A percentile compares a stretch with the other conserved stretches of the same genome.
These are phyloP conservation scores for Hyphodiscus hymeniophilus DNA, from an alignment of 495 filamentous ascomycete genomes.

Conservation along the genomic window DNA sequence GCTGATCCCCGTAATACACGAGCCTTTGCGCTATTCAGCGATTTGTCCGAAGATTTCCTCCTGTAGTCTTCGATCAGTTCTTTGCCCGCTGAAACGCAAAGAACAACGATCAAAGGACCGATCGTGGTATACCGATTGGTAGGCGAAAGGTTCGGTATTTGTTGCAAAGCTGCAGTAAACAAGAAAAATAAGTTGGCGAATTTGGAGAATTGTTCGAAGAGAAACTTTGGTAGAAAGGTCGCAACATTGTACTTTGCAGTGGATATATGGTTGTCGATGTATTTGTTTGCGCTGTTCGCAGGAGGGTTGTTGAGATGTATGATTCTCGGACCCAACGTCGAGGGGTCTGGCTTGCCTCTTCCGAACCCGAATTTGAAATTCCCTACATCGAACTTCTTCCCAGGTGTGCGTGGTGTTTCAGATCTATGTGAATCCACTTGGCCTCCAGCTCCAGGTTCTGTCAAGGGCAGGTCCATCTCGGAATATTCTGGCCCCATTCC, in stretches of 20 bases:
- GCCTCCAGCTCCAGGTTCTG: slow-evolving; percentile 51
- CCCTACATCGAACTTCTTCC: slow-evolving; percentile 55
- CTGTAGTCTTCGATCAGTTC: slow-evolving; percentile 93
- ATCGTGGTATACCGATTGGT: slow-evolving; percentile 96
- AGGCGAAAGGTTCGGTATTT: slow-evolving; percentile 90
- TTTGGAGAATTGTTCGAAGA: slow-evolving; percentile 98
- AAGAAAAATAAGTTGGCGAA: slow-evolving; percentile 99
- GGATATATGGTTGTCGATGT: slow-evolving; percentile 91
- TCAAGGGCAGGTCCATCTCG: slow-evolving; percentile 96
- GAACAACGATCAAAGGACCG: slow-evolving; percentile 79
- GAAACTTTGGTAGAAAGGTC: slow-evolving; percentile 95
- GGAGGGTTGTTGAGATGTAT: slow-evolving; percentile 98
- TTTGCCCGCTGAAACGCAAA: slow-evolving; percentile 89
- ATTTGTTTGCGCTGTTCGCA: slow-evolving; percentile 81
- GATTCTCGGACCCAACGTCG: slow-evolving; percentile 81
- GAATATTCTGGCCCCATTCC: slow-evolving; percentile 91
- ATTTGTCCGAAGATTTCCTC: slow-evolving; percentile 76
- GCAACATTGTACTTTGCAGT: slow-evolving; percentile 96
- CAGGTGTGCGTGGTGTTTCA: slow-evolving; percentile 24
- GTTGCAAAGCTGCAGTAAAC: slow-evolving; percentile 91
- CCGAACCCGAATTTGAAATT: slow-evolving; percentile 96
- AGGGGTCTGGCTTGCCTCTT: slow-evolving; percentile 74
- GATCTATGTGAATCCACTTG: slow-evolving; percentile 21
- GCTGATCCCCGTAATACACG: slow-evolving; percentile 73
- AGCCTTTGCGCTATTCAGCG: slow-evolving; percentile 83